These are phyloP conservation scores for Oenanthe sinensis DNA, from an alignment of 129 eudicot species.

Conservation along the genomic window DNA sequence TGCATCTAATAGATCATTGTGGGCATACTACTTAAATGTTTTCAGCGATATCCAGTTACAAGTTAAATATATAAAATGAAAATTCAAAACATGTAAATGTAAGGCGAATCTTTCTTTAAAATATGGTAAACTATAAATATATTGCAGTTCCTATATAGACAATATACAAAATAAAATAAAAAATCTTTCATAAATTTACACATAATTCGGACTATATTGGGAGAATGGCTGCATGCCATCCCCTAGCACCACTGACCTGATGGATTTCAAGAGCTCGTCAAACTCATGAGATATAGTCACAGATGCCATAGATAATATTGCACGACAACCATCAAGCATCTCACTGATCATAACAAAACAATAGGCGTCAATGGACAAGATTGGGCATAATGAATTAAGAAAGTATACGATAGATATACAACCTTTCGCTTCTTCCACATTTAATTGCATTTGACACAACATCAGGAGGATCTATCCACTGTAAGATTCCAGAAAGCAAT, in stretches of 20 bases:
- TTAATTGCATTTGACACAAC: conserved; percentile 53
- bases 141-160: not conserved
- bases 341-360: conserved; percentile 49
- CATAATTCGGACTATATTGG: not conserved
- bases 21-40: too few species aligned
- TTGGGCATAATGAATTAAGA: conserved; percentile 5
- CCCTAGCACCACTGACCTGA: conserved; percentile 37
- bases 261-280: conserved; percentile 72
- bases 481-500: conserved; percentile 62
- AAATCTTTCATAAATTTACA: not conserved
- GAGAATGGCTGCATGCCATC: not conserved
- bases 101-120: too few species aligned
- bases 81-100: too few species aligned
- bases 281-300: conserved; percentile 63
- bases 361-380: conserved; percentile 7
- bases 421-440: conserved; percentile 96
- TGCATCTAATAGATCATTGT: too few species aligned
- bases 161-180: not conserved
- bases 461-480: conserved; percentile 86
- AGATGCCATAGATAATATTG: conserved; percentile 69
- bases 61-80: too few species aligned
- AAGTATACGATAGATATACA: conserved; percentile 6
- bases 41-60: too few species aligned
- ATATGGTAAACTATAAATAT: too few species aligned
- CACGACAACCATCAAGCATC: conserved; percentile 98